phyloP scores from a whole-genome alignment of 2,329 filamentous ascomycete species.

The Taxawa tesnikishii region DNA sequence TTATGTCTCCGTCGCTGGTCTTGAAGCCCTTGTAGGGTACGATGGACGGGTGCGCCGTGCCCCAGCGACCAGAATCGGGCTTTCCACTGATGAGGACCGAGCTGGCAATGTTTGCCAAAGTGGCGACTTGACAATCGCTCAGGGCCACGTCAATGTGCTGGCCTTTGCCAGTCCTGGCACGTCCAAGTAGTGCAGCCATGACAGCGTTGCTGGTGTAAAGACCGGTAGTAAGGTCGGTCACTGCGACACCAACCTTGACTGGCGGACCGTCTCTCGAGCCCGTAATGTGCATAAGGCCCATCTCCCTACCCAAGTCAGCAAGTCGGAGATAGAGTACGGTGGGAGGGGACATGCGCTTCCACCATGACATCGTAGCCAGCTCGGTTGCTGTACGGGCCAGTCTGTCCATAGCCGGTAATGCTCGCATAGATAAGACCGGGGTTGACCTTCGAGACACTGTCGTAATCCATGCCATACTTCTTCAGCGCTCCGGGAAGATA shows the following conservation, averaged over 20 bases:
- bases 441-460: conserved; percentile 68
- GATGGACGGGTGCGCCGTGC: conserved; percentile 95
- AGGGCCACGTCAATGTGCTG: conserved; percentile 88
- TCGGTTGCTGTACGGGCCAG: conserved; percentile 73
- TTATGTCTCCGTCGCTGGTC: conserved; percentile 49
- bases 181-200: conserved; percentile 78
- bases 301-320: conserved; percentile 53
- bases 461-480: conserved; percentile 87
- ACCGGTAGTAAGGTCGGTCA: conserved; percentile 90
- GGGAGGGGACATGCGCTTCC: conserved; percentile 48
- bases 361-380: conserved; percentile 99
- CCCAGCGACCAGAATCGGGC: conserved; percentile 83
- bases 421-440: conserved; percentile 84
- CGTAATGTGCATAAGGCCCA: conserved; percentile 98
- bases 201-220: conserved; percentile 92
- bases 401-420: conserved; percentile 95
- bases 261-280: conserved; percentile 77
- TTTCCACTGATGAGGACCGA: conserved; percentile 81
- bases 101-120: conserved; percentile 87
- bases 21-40: conserved; percentile 84
- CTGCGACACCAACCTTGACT: conserved; percentile 93
- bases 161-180: conserved; percentile 62
- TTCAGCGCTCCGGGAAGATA: conserved; percentile 82
- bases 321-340: conserved; percentile 6
- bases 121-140: conserved; percentile 91